phyloP scores from a whole-genome alignment of 164 flowering plant species.

The Hamamelis virginiana region DNA sequence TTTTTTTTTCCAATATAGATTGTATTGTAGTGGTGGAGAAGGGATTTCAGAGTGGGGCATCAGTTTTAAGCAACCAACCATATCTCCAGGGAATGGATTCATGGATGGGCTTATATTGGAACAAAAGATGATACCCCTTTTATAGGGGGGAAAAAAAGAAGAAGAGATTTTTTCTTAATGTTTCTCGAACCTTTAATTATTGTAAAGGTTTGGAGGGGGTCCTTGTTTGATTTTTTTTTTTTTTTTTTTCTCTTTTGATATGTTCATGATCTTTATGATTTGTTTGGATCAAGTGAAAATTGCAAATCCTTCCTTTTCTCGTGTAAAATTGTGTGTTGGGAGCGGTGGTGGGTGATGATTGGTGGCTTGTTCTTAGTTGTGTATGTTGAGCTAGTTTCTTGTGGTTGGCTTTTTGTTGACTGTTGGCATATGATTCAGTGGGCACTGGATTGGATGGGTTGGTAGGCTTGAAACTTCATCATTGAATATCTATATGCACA shows the following conservation, averaged over 20 bases:
- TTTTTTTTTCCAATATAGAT: conserved; percentile 1
- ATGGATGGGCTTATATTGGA: conserved; percentile 3
- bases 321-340: background rate
- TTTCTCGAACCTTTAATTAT: background rate
- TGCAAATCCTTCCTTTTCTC: background rate
- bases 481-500: background rate
- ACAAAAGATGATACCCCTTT: no score
- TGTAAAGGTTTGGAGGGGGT: background rate
- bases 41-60: conserved; percentile 13
- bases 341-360: background rate
- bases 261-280: conserved; percentile 7
- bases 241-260: background rate
- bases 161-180: background rate
- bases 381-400: background rate
- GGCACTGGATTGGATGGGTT: background rate
- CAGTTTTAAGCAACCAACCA: conserved; percentile 10
- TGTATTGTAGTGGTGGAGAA: conserved; percentile 20
- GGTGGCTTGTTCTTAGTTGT: no score
- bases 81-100: conserved; percentile 12
- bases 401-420: background rate
- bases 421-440: background rate
- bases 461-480: background rate
- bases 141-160: background rate
- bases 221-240: background rate
- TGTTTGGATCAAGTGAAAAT: conserved; percentile 5